A percentile compares a stretch with the other conserved stretches of the same genome.
These are phyloP conservation scores for Quercus agrifolia DNA, from an alignment of 306 rosid genomes.

Conservation along the genomic window DNA sequence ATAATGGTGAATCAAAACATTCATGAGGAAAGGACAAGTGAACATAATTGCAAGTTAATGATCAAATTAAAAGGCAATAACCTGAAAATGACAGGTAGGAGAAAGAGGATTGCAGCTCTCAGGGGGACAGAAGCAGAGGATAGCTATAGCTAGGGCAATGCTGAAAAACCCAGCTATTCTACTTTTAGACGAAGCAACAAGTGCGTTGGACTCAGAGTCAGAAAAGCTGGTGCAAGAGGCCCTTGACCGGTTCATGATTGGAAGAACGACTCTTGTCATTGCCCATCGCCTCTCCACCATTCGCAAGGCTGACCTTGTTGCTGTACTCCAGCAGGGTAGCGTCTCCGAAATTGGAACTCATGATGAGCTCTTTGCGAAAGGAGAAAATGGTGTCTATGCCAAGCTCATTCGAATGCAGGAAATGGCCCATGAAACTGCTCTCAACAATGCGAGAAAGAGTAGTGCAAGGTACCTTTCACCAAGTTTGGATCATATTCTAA, in stretches of 20 bases:
- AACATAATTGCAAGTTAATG: background rate
- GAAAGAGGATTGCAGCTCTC: conserved; percentile 97
- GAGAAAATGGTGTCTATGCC: conserved; percentile 91
- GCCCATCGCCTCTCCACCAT: conserved; percentile 95
- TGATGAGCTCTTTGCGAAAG: conserved; percentile 81
- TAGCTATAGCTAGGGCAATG: conserved; percentile 99
- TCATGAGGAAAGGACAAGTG: background rate
- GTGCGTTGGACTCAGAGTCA: conserved; percentile 97
- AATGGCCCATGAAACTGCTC: conserved; percentile 84
- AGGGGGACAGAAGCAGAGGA: conserved; percentile 98
- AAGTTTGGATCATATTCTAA: conserved; percentile 8
- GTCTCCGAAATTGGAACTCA: conserved; percentile 95
- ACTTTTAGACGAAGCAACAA: conserved; percentile 93
- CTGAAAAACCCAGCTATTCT: conserved; percentile 95
- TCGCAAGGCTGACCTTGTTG: conserved; percentile 90
- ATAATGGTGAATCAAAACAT: background rate
- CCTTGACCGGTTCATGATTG: conserved; percentile 96
- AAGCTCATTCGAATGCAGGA: conserved; percentile 95
- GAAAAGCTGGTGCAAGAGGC: conserved; percentile 99
- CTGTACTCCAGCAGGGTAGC: conserved; percentile 77
- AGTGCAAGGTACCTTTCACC: conserved; percentile 74
- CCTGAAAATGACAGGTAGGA: conserved; percentile 79
- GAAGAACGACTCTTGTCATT: conserved; percentile 85
- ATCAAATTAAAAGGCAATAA: background rate
- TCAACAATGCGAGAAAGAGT: conserved; percentile 91